A percentile compares a stretch with the other conserved stretches of the same genome.
phyloP scores from a whole-genome alignment of 2,329 filamentous ascomycete species.

The Pseudogymnoascus pannorum region DNA sequence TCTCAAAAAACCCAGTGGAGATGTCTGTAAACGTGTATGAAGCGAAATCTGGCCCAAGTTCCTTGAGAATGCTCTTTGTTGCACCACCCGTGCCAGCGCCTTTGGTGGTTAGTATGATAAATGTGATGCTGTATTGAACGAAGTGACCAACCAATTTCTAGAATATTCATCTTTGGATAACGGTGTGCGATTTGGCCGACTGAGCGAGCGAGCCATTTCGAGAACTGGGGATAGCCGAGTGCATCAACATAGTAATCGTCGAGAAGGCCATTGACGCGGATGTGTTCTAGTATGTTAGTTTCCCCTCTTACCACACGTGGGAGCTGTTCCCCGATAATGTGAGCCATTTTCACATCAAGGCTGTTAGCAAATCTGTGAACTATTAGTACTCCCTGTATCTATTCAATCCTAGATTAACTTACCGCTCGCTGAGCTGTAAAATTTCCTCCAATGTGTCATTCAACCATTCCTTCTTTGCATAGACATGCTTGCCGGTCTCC shows the following conservation, averaged over 20 bases:
- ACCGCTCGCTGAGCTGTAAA: neutral
- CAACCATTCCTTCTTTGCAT: constrained; percentile 8
- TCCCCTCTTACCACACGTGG: constrained; percentile 7
- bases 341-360: neutral
- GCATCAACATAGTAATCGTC: constrained; percentile 12
- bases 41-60: constrained; percentile 14
- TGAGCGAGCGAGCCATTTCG: neutral
- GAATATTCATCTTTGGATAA: constrained; percentile 29
- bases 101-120: neutral
- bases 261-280: constrained; percentile 9
- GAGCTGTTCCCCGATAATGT: constrained; percentile 13
- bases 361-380: neutral
- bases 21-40: constrained; percentile 22
- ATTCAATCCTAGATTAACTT: neutral
- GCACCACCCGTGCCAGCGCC: constrained; percentile 22
- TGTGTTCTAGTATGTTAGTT: constrained; percentile 11
- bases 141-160: constrained; percentile 36
- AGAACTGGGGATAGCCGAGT: constrained; percentile 6
- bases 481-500: constrained; percentile 9
- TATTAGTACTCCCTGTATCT: neutral
- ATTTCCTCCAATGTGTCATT: constrained; percentile 6
- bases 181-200: constrained; percentile 25
- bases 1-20: constrained; percentile 30
- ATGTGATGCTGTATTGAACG: no score
- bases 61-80: constrained; percentile 21